Base-by-base conservation (phyloP, 306 rosid species). In the Fragaria ananassa region DNA sequence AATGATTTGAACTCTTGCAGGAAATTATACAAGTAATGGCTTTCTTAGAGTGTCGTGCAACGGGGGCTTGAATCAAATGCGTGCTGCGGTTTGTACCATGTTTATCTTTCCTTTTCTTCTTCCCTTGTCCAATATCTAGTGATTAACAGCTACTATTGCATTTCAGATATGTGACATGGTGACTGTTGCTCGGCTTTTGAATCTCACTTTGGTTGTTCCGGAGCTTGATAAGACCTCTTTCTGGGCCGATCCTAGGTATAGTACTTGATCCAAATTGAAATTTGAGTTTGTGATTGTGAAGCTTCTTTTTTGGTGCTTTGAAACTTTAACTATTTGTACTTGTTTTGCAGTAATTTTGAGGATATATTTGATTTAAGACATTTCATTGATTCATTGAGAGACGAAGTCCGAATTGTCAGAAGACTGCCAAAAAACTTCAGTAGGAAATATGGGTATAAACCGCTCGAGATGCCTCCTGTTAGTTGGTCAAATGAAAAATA, bases 11-110 rank as follows among this genome's bases (percentile, higher is more conserved):
- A 69, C 34, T 58, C 65, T 78, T 88, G 87, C 91, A 93, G 99
- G 96, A 88, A 92, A 92, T 83, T 96, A 96, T 88, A 88, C 87
- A 66, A 96, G 99, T 80, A 92, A 96, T 87, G 99, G 99, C 63
- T 89, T 92, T 89, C 97, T 96, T 61, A 90, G 93, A 79, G 97
- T 92, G 70, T 91, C 99, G 70, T 96, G 99, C 89, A 96, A 96
- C 76, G 99, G 99, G 54, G 99, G 99, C 69, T 87, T 96, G 89
- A 96, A 96, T 87, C 99, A 96, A 87, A 96, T 96, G 99, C 99
- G 99, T 64, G 96, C 98, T 42, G 99, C 99, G 88, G 99, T 96
- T 80, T 70, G 99, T 87, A 74, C 82, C 65, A 27, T 69, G 44
- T 61, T 79, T 15, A 68, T 69, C 78, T 82, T 39, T 41, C 21